Evolutionary conservation across 1,139 yeast species (phyloP).

Genomic region (Sugiyamaella xylanicola): DNA sequence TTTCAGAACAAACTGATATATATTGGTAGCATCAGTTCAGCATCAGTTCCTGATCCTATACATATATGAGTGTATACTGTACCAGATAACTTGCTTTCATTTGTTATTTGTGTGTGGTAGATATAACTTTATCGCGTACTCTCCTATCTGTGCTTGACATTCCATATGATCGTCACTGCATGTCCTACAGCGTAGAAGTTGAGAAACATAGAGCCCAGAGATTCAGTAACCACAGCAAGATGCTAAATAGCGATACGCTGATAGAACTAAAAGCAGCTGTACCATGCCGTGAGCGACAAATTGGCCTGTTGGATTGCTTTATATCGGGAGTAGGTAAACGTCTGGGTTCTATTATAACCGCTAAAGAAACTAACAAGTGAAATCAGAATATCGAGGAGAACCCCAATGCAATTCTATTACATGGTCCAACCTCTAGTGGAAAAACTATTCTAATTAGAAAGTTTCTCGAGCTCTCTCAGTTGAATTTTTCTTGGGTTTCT

Average conservation of each 20-base stretch:
- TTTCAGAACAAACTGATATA: too few relatives aligned
- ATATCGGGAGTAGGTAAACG: slow-evolving; percentile 23
- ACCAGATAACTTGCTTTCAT: too few relatives aligned
- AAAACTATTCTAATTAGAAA: slow-evolving; percentile 35
- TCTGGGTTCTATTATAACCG: not conserved
- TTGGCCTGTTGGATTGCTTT: slow-evolving; percentile 29
- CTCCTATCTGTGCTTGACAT: too few relatives aligned
- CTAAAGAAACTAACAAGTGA: not conserved
- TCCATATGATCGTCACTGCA: too few relatives aligned
- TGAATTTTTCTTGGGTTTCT: slow-evolving; percentile 36
- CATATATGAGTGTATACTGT: too few relatives aligned
- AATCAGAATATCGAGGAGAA: slow-evolving; percentile 20
- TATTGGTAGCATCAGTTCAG: too few relatives aligned
- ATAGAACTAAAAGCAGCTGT: slow-evolving; percentile 8
- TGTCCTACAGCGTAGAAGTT: too few relatives aligned
- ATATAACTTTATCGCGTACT: too few relatives aligned
- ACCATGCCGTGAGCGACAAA: slow-evolving; percentile 30
- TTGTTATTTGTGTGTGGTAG: too few relatives aligned
- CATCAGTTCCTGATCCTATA: too few relatives aligned
- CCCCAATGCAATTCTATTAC: slow-evolving; percentile 38
- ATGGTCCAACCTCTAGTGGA: slow-evolving; percentile 43
- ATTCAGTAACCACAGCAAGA: not conserved
- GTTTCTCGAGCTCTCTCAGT: slow-evolving; percentile 26
- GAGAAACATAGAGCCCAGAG: too few relatives aligned
- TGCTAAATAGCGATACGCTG: slow-evolving; percentile 11